Evolutionary conservation across 495 filamentous ascomycete species (phyloP).

Genomic region (Talaromyces stipitatus): DNA sequence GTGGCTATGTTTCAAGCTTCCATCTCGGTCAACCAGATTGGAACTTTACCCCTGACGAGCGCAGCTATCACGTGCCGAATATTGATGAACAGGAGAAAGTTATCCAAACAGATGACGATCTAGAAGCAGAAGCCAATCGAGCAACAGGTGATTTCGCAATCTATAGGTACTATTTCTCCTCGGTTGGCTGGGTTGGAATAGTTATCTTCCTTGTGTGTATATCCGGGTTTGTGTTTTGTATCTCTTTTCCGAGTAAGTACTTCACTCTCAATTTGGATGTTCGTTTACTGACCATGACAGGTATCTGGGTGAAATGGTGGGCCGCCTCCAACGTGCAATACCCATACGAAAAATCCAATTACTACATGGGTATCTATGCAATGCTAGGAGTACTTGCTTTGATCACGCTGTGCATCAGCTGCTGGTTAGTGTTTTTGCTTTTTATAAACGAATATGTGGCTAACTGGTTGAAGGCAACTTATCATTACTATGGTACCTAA

Average conservation of each 20-base stretch:
- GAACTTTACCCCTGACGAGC: slow-evolving; percentile 19
- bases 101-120: slow-evolving; percentile 16
- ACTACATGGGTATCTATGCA: slow-evolving; percentile 50
- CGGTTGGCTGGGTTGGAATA: slow-evolving; percentile 41
- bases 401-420: slow-evolving; percentile 33
- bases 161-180: slow-evolving; percentile 52
- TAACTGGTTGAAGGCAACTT: slow-evolving; percentile 26
- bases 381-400: slow-evolving; percentile 40
- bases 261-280: not conserved
- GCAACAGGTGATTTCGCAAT: slow-evolving; percentile 46
- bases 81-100: slow-evolving; percentile 13
- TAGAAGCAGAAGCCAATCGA: slow-evolving; percentile 23
- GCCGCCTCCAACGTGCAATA: slow-evolving; percentile 32
- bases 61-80: slow-evolving; percentile 1
- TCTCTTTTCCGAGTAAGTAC: slow-evolving; percentile 34
- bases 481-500: slow-evolving; percentile 48
- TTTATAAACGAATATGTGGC: not conserved
- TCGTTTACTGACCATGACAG: slow-evolving; percentile 12
- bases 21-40: slow-evolving; percentile 24
- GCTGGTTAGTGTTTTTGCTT: slow-evolving; percentile 26
- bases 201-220: slow-evolving; percentile 35
- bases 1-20: slow-evolving; percentile 45
- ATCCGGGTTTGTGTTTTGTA: slow-evolving; percentile 35
- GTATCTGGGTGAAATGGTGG: slow-evolving; percentile 52
- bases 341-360: slow-evolving; percentile 34